These are phyloP conservation scores for Gremmenia infestans DNA, from an alignment of 2,329 filamentous ascomycete genomes.

Conservation along the genomic window DNA sequence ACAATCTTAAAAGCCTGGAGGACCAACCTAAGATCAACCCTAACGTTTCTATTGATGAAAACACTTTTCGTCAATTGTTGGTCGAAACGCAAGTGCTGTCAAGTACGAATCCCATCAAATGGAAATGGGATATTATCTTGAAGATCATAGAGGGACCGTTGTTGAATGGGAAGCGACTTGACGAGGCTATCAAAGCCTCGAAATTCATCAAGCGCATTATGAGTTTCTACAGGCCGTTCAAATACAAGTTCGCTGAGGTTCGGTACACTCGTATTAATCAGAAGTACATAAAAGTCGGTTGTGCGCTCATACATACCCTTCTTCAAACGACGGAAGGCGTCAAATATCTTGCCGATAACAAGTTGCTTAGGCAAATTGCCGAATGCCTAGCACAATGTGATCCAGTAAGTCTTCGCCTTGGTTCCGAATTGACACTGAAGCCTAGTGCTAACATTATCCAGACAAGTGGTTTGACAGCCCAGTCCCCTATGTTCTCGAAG, in stretches of 20 bases:
- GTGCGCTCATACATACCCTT: conserved; percentile 79
- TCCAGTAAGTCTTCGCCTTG: conserved; percentile 52
- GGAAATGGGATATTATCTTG: conserved; percentile 94
- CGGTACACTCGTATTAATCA: conserved; percentile 90
- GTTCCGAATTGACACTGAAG: not conserved
- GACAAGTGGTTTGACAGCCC: conserved; percentile 71
- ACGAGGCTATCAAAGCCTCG: conserved; percentile 89
- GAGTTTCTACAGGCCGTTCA: conserved; percentile 95
- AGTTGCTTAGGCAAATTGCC: conserved; percentile 86
- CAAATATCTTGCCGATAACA: conserved; percentile 84
- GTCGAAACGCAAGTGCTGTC: conserved; percentile 81
- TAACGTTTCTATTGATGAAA: conserved; percentile 51
- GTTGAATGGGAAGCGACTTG: conserved; percentile 82
- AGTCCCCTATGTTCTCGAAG: conserved; percentile 81
- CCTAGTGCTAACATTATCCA: conserved; percentile 30
- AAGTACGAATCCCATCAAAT: conserved; percentile 87
- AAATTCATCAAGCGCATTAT: conserved; percentile 95
- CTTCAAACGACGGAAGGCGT: conserved; percentile 81
- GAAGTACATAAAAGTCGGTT: conserved; percentile 87
- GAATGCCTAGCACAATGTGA: conserved; percentile 96
- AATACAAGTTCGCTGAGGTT: conserved; percentile 87
- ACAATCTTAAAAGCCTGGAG: conserved; percentile 47
- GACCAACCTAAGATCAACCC: conserved; percentile 50
- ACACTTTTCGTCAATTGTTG: conserved; percentile 58
- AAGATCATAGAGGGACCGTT: conserved; percentile 90